phyloP scores from a whole-genome alignment of 495 filamentous ascomycete species.

The Lineolata rhizophorae region DNA sequence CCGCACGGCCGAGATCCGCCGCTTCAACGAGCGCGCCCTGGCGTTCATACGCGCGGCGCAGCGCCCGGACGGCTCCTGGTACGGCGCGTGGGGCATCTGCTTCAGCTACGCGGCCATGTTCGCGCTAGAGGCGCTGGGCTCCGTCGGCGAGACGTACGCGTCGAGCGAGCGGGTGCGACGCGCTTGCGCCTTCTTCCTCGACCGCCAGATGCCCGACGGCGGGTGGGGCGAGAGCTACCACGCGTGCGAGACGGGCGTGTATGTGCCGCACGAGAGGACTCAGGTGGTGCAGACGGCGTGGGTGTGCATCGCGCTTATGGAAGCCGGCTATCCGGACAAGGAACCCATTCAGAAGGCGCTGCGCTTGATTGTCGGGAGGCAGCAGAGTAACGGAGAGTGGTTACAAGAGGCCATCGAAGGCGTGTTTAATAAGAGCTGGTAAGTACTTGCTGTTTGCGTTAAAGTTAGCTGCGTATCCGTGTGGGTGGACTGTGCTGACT shows the following conservation, averaged over 20 bases:
- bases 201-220: conserved; percentile 65
- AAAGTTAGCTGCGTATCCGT: neutral
- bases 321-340: conserved; percentile 60
- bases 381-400: conserved; percentile 83
- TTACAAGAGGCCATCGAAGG: conserved; percentile 88
- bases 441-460: conserved; percentile 14
- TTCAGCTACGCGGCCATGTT: conserved; percentile 96
- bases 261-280: conserved; percentile 36
- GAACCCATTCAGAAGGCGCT: conserved; percentile 52
- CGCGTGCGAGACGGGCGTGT: conserved; percentile 44
- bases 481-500: neutral
- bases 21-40: conserved; percentile 46
- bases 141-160: conserved; percentile 57
- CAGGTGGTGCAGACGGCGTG: conserved; percentile 91
- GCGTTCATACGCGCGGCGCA: conserved; percentile 64
- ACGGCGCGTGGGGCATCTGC: conserved; percentile 93
- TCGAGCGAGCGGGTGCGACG: conserved; percentile 46
- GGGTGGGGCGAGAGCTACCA: conserved; percentile 94
- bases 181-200: conserved; percentile 69
- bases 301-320: conserved; percentile 67
- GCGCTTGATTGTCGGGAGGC: conserved; percentile 63
- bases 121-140: conserved; percentile 65
- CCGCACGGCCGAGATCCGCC: conserved; percentile 48
- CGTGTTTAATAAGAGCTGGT: conserved; percentile 96
- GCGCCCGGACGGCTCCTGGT: conserved; percentile 74